A percentile compares a stretch with the other conserved stretches of the same genome.
Evolutionary conservation across 495 filamentous ascomycete species (phyloP).

Genomic region (Xylaria sp.): DNA sequence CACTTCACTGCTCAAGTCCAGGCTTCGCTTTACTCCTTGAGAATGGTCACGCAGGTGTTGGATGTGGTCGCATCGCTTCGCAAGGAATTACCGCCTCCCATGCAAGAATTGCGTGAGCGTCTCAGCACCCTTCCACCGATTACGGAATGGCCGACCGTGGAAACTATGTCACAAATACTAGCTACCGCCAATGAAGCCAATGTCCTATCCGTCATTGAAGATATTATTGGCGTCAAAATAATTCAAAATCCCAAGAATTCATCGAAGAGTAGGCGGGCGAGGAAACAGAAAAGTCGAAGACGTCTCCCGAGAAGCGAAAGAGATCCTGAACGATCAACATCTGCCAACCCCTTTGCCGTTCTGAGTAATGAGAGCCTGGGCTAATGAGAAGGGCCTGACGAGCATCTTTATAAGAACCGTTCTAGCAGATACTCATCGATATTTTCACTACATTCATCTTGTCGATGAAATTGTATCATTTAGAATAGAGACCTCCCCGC

Average conservation of each 20-base stretch:
- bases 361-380: constrained; percentile 32
- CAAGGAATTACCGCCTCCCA: constrained; percentile 23
- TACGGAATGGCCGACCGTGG: constrained; percentile 38
- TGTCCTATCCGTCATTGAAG: constrained; percentile 27
- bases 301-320: constrained; percentile 15
- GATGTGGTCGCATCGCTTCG: constrained; percentile 36
- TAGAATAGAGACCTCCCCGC: neutral
- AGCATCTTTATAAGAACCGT: neutral
- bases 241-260: constrained; percentile 10
- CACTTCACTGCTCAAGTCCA: constrained; percentile 70
- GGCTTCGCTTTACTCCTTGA: constrained; percentile 68
- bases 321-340: constrained; percentile 18
- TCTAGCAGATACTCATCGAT: neutral
- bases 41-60: constrained; percentile 67
- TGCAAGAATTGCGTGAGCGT: constrained; percentile 27
- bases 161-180: constrained; percentile 27
- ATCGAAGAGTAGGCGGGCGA: neutral
- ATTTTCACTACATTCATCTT: neutral
- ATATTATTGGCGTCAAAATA: constrained; percentile 31
- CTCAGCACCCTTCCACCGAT: constrained; percentile 35
- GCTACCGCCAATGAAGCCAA: constrained; percentile 22
- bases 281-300: constrained; percentile 7
- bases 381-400: neutral
- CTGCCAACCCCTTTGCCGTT: constrained; percentile 35
- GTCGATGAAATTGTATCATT: neutral